These are phyloP conservation scores for Pascua guehoae DNA, from an alignment of 1,284 basidiomycete genomes.

Conservation along the genomic window DNA sequence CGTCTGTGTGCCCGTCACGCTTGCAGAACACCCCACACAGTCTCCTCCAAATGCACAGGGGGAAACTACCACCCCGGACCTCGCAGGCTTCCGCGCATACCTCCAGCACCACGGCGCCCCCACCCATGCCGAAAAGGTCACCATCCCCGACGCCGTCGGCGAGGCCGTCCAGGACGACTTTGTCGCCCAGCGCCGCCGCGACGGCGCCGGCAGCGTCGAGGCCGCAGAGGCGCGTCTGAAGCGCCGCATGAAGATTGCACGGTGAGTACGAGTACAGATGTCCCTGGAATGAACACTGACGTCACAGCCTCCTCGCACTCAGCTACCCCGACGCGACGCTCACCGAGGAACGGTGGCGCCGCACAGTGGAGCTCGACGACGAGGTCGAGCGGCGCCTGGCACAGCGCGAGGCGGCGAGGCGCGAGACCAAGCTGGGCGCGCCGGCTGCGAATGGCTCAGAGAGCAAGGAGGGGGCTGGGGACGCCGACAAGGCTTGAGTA, in stretches of 20 bases:
- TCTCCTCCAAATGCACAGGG: no score
- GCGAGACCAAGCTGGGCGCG: constrained; percentile 11
- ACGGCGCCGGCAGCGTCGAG: constrained; percentile 19
- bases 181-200: constrained; percentile 29
- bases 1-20: constrained; percentile 26
- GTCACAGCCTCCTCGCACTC: constrained; percentile 34
- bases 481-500: no score
- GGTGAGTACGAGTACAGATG: constrained; percentile 12
- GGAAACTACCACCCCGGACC: constrained; percentile 8
- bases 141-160: constrained; percentile 38
- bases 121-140: constrained; percentile 20
- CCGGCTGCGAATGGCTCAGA: constrained; percentile 1
- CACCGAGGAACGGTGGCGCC: constrained; percentile 30
- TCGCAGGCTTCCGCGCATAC: constrained; percentile 29
- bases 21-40: neutral
- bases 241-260: constrained; percentile 43
- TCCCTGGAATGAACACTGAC: neutral
- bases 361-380: constrained; percentile 31
- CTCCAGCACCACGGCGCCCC: constrained; percentile 20
- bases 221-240: constrained; percentile 35
- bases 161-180: constrained; percentile 42
- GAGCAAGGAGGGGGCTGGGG: no score
- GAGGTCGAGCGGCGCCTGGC: constrained; percentile 28
- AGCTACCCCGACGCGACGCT: constrained; percentile 29
- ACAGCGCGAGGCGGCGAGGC: constrained; percentile 7